Percentiles rank a stretch among this genome's conserved stretches.
Evolutionary conservation across 1,139 yeast species (phyloP).

Genomic region (Candida neerlandica): DNA sequence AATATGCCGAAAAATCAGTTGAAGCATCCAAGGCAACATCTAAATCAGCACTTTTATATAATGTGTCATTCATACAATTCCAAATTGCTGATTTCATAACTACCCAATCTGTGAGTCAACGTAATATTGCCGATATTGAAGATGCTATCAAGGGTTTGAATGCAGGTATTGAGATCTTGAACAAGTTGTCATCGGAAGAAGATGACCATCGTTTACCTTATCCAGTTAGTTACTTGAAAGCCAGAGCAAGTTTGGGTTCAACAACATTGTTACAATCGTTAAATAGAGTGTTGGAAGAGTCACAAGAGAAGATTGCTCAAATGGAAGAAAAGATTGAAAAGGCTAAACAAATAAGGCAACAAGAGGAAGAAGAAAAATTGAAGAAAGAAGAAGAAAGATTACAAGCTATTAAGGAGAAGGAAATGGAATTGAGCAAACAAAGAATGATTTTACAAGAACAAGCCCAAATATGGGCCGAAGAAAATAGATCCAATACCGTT

Average conservation of each 20-base stretch:
- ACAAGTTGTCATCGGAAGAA: constrained; percentile 54
- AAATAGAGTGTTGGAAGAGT: constrained; percentile 71
- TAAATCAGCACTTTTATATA: constrained; percentile 57
- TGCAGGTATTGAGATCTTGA: constrained; percentile 63
- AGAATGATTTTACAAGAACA: constrained; percentile 75
- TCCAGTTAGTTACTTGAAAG: constrained; percentile 75
- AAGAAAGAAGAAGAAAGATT: constrained; percentile 39
- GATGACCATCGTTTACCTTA: constrained; percentile 67
- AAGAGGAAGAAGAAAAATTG: constrained; percentile 40
- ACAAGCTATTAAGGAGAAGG: constrained; percentile 46
- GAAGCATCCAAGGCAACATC: constrained; percentile 41
- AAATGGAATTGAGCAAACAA: constrained; percentile 63
- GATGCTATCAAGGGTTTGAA: constrained; percentile 59
- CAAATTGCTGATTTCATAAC: constrained; percentile 84
- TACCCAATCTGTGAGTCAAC: constrained; percentile 59
- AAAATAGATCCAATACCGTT: constrained; percentile 39
- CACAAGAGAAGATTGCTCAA: constrained; percentile 63
- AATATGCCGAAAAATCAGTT: constrained; percentile 62
- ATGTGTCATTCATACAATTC: constrained; percentile 81
- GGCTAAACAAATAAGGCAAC: constrained; percentile 68
- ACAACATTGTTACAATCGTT: constrained; percentile 74
- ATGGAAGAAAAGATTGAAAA: constrained; percentile 65
- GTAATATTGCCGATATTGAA: constrained; percentile 65
- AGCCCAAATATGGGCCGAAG: constrained; percentile 80
- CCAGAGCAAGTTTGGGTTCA: constrained; percentile 83